Base-by-base conservation (phyloP, 495 filamentous ascomycete genomes). In the Xylaria curta region DNA sequence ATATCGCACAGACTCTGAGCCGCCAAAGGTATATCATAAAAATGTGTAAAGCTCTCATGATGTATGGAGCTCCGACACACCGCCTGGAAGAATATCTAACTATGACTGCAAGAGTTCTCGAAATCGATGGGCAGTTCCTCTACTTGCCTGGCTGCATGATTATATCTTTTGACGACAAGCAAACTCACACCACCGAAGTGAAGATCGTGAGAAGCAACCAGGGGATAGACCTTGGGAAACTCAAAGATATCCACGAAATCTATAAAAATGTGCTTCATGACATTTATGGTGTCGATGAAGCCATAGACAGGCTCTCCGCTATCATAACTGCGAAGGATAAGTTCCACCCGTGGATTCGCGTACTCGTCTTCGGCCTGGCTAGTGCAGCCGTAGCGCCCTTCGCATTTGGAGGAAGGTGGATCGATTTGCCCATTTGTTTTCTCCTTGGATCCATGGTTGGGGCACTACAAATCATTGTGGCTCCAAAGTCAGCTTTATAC, bases 101-200 rank as follows among this genome's bases (percentile, higher is more conserved):
- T 67, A 97, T 95, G 94, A 93, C 93, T 17, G 91, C 95, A 33
- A 88, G 93, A 3, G 93, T 97, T 5, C 87, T 98, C 56, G 92
- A 95, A 79, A 94, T 98, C 59, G 92, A 97, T 71, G 93, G 91
- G 53, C 94, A 97, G 71, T 98, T 97, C 75, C 82, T 97, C 53
- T 98, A 97, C 78, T 90, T 97, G 28, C 95, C 95, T 2, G 93
- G 93, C 24, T 97, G 93, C 76, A 98, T 98, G 95, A 93, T 98
- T 72, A 91, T 97, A 70, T 94, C 93, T 5, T 98, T 98, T 76
- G 95, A 97, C 76, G 95, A 98, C 81, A 86, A 88, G 31, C 87
- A 90, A 31, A 97, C 94, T 10, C 95, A 97, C 76, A 97, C 95
- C 10, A 94, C 94, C 8, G 95, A 97, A 79, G 92, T 98, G 65